phyloP scores from a whole-genome alignment of 495 filamentous ascomycete species.

The Rostrohypoxylon terebratum region DNA sequence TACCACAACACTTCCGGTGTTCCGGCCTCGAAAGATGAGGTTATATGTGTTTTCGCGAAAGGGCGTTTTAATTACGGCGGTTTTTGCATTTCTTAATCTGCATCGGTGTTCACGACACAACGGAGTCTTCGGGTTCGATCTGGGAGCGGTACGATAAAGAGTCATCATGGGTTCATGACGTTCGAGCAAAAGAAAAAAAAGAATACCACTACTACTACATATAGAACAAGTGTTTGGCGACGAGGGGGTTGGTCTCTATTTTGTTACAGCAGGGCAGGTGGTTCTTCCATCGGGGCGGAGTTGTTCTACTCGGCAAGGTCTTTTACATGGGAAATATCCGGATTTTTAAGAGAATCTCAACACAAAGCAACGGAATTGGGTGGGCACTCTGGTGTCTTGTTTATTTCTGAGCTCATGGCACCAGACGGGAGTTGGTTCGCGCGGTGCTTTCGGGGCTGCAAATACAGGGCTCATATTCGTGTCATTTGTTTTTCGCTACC shows the following conservation, averaged over 20 bases:
- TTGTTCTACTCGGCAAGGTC: slow-evolving; percentile 50
- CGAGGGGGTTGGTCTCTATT: slow-evolving; percentile 49
- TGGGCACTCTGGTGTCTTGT: slow-evolving; percentile 47
- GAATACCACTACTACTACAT: slow-evolving; percentile 47
- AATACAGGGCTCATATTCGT: slow-evolving; percentile 54
- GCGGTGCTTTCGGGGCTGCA: slow-evolving; percentile 50
- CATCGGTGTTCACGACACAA: slow-evolving; percentile 55
- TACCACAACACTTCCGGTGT: slow-evolving; percentile 46
- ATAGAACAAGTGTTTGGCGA: slow-evolving; percentile 54
- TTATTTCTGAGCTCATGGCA: slow-evolving; percentile 50
- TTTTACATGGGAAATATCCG: slow-evolving; percentile 49
- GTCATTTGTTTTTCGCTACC: slow-evolving; percentile 26
- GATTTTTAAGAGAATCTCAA: slow-evolving; percentile 48
- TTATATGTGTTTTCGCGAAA: slow-evolving; percentile 49
- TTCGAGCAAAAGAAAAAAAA: slow-evolving; percentile 52
- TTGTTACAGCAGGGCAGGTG: slow-evolving; percentile 49
- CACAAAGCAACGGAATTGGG: slow-evolving; percentile 48
- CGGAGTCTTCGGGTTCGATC: slow-evolving; percentile 52
- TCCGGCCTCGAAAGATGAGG: slow-evolving; percentile 49
- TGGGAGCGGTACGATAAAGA: slow-evolving; percentile 54
- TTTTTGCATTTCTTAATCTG: slow-evolving; percentile 54
- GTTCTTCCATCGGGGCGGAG: slow-evolving; percentile 48
- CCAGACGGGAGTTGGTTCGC: slow-evolving; percentile 50
- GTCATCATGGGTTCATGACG: slow-evolving; percentile 54
- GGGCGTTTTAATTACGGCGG: slow-evolving; percentile 49